Evolutionary conservation across 139 green algal species (phyloP), one percentile per base, ranked within the genome.

Genomic region (Coccomyxa sp.): DNA sequence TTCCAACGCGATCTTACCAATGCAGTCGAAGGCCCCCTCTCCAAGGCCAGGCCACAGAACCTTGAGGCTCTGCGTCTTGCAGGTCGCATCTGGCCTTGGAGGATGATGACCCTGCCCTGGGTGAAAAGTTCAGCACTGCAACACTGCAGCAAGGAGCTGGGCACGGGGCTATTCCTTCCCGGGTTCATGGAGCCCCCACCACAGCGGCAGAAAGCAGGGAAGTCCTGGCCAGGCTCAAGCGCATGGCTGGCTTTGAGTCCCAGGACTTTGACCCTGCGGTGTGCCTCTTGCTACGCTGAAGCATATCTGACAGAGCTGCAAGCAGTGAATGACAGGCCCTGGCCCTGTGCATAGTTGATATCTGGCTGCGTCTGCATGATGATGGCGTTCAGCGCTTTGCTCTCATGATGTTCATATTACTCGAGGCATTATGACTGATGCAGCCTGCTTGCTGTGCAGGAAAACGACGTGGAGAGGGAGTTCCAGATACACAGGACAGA

Each of bases 211-310:
- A 87, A 41, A 85, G 75, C 37, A 64, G 82, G 36, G 78, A 89
- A 50, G 81, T 77, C 29, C 79, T 89, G 31, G 76, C 68, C 24
- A 70, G 82, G 22, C 79, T 89, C 29, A 84, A 88, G 74, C 82
- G 84, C 40, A 89, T 89, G 84, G 84, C 84, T 29, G 84, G 84
- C 27, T 89, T 89, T 69, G 84, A 89, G 44, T 81, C 81, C 0
- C 84, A 89, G 10, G 77, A 88, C 16, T 89, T 89, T 79, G 84
- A 89, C 64, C 79, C 82, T 16, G 36, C 44, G 36, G 78, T 82
- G 31, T 38, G n/a, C 41, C 34, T 27, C 70, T 55, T 73, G 44
- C 14, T 58, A 58, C 44, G 44, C 44, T 58, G 14, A 29, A 16
- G 12, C 16, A 16, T 58, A 12, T 29, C 14, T 58, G 44, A 58